Evolutionary conservation across 202 grass and related monocot species (phyloP).

Genomic region (Digitaria exilis): DNA sequence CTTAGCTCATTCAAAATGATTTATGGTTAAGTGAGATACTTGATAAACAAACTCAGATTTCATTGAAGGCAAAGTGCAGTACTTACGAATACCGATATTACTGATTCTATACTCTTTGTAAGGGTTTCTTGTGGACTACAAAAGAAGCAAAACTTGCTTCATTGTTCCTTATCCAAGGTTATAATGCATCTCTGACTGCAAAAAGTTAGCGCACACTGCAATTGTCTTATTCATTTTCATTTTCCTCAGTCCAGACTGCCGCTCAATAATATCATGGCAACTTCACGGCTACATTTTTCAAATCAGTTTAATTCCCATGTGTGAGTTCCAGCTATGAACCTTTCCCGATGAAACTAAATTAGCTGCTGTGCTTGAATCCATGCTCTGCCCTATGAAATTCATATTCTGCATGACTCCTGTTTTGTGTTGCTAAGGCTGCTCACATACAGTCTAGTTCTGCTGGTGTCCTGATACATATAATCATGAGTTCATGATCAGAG

Average conservation of each 20-base stretch:
- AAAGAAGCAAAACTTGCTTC: not conserved
- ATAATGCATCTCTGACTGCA: not conserved
- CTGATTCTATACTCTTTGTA: not conserved
- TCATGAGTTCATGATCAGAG: not conserved
- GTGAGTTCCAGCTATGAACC: not conserved
- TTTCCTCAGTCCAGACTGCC: not conserved
- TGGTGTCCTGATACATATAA: not conserved
- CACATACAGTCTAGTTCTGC: not conserved
- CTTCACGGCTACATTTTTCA: not conserved
- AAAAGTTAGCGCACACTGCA: not conserved
- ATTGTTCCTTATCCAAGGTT: not conserved
- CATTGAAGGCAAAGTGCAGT: not conserved
- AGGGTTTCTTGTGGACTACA: not conserved
- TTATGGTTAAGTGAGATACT: not conserved
- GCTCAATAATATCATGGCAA: conserved; percentile 3
- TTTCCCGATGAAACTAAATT: conserved; percentile 2
- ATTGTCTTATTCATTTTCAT: conserved; percentile 23
- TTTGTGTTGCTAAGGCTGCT: conserved; percentile 8
- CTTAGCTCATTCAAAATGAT: not conserved
- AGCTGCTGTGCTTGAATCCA: not conserved
- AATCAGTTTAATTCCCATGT: not conserved
- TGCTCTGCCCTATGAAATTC: not conserved
- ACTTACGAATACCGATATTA: not conserved
- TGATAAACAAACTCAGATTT: not conserved
- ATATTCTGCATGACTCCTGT: not conserved